Conservation (phyloP, 2,329 filamentous ascomycete genomes). For the Botrytis tulipae region DNA sequence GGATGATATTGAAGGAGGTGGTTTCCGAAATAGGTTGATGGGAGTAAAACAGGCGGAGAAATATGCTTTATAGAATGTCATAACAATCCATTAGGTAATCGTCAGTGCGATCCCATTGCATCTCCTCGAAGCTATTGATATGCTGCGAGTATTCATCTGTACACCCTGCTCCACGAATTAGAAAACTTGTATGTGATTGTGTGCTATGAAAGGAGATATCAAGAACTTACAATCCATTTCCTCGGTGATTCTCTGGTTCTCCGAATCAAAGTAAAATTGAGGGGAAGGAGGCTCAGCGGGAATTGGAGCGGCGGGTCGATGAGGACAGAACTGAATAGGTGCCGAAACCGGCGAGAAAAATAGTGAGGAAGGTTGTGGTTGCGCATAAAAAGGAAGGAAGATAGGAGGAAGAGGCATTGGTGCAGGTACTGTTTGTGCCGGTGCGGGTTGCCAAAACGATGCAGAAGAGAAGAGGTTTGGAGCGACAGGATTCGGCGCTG, state of each 20-base stretch:
- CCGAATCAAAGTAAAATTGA: neutral
- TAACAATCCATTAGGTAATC: neutral
- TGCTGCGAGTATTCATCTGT: neutral
- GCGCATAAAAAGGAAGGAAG: neutral
- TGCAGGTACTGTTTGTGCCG: neutral
- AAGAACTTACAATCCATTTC: conserved; percentile 11
- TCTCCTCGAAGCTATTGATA: conserved; percentile 1
- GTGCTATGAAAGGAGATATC: neutral
- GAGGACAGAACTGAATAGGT: neutral
- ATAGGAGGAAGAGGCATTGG: neutral
- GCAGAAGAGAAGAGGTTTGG: neutral
- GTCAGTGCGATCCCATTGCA: neutral
- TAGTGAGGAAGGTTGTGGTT: neutral
- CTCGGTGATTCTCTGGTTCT: neutral
- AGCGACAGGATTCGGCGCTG: neutral
- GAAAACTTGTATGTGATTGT: neutral
- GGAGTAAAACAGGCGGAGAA: neutral
- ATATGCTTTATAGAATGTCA: neutral
- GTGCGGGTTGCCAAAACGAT: neutral
- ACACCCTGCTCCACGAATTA: neutral
- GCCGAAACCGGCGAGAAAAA: neutral
- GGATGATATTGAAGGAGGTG: too few relatives aligned
- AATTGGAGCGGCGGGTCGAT: neutral
- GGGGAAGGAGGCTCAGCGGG: neutral
- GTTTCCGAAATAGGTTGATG: neutral